These are phyloP conservation scores for Sarcocystis neurona DNA, from an alignment of 169 alveolate species.

Conservation along the genomic window DNA sequence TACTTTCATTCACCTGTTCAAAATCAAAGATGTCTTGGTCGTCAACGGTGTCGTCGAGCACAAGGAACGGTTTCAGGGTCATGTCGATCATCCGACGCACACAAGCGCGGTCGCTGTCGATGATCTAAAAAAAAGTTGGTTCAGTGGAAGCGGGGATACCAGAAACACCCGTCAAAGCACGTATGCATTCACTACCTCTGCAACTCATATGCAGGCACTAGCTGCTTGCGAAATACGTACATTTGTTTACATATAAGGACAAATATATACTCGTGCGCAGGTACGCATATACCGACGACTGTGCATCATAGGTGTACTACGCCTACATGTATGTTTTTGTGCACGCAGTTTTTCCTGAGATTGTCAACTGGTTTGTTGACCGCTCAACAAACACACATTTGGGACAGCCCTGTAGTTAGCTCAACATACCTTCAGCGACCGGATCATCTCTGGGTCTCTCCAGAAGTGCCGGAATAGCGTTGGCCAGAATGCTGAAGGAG, in stretches of 20 bases:
- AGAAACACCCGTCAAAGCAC: background rate
- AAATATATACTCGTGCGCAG: no score
- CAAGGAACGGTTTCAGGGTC: conserved; percentile 47
- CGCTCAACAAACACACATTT: background rate
- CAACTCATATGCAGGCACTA: background rate
- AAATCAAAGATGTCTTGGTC: conserved; percentile 43
- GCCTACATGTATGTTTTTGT: no score
- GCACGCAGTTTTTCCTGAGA: no score
- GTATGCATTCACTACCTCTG: background rate
- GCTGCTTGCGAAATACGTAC: no score
- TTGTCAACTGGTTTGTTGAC: background rate
- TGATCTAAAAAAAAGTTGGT: conserved; percentile 13
- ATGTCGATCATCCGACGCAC: conserved; percentile 43
- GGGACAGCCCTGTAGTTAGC: background rate
- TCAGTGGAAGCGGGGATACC: background rate
- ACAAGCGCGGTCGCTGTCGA: conserved; percentile 32
- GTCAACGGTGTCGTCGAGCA: background rate
- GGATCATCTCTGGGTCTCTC: background rate
- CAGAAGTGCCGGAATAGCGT: conserved; percentile 40
- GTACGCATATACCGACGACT: no score
- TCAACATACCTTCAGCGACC: conserved; percentile 37
- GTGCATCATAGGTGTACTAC: no score
- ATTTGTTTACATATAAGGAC: no score
- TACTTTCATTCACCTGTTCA: no score
- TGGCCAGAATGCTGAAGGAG: conserved; percentile 38